Evolutionary conservation across 2,329 filamentous ascomycete genomes (phyloP), one percentile per base, ranked within the genome.

Genomic region (Aspergillus sp.): DNA sequence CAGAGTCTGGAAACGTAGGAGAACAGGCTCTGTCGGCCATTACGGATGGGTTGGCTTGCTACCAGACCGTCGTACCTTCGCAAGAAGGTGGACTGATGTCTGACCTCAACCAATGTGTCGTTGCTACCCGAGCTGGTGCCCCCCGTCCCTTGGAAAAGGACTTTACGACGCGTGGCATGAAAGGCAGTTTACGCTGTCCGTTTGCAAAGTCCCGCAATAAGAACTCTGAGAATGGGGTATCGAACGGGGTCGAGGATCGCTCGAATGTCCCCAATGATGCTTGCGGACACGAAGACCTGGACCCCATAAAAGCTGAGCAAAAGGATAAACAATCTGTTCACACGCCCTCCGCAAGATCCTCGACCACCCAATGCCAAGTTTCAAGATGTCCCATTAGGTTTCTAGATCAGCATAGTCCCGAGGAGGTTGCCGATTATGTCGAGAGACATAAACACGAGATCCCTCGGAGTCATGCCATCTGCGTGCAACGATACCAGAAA

Each of bases 361-460:
- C 83, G 10, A 79, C 82, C 18, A 81, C 85, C 58, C 92, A 92
- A 71, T 98, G 94, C 52, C 71, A 70, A 24, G 65, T 73, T 49
- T 68, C 86, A 60, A 92, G 95, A 71, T 98, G 94, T 75, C 94
- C 94, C 2, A 98, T 98, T 61, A 90, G 94, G 52, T 97, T 90
- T 78, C 82, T 97, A 71, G 90, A 97, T 75, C 89, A 96, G 74
- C 93, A 96, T 72, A 92, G 92, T 2, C 91, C 94, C 2, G 91
- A 96, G 78, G 93, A 97, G 72, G 89, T 98, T 62, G 94, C 94
- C 14, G 87, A 90, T 70, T 98, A 96, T 74, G 92, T 98, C 70
- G 91, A 97, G 74, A 92, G 88, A 55, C 93, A 97, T 79, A 97
- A 97, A 75, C 93, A 98, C 76, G 90, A 96, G 75, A 85, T 98